Evolutionary conservation across 176 grass and related monocot genomes (phyloP).

Genomic region (Paspalum vaginatum): DNA sequence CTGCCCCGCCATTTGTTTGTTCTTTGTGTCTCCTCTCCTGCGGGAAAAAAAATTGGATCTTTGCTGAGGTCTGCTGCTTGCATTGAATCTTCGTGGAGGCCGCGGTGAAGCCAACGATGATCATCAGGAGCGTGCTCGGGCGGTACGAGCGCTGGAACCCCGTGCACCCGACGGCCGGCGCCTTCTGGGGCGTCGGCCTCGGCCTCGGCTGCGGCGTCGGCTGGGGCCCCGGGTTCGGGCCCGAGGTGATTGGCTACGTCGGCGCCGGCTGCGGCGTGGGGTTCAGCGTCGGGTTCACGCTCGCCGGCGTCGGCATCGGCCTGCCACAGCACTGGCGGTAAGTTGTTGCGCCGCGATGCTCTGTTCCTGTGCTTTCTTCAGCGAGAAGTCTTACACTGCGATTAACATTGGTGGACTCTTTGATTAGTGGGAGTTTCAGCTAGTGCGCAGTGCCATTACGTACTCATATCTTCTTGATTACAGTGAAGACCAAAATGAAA

Average conservation of each 20-base stretch:
- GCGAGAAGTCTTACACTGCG: no score
- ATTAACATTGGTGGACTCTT: not conserved
- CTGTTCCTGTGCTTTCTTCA: not conserved
- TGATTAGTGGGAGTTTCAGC: not conserved
- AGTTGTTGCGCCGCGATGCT: not conserved
- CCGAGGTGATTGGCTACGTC: conserved; percentile 89
- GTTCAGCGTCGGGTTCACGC: conserved; percentile 84
- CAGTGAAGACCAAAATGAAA: not conserved
- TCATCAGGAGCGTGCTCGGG: conserved; percentile 80
- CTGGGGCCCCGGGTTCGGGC: conserved; percentile 92
- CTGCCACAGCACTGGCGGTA: conserved; percentile 77
- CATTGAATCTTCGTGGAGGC: not conserved
- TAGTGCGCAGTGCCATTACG: not conserved
- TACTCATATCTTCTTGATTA: not conserved
- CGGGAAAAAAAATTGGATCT: not conserved
- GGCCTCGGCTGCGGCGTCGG: conserved; percentile 91
- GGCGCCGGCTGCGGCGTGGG: conserved; percentile 86
- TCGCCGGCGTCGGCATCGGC: conserved; percentile 79
- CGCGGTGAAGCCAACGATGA: conserved; percentile 64
- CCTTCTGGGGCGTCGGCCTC: conserved; percentile 88
- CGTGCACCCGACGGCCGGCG: conserved; percentile 83
- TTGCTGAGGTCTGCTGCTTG: conserved; percentile 4
- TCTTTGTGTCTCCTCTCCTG: not conserved
- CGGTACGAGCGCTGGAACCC: conserved; percentile 93
- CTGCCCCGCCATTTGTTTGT: not conserved